Evolutionary conservation across 2,329 filamentous ascomycete genomes (phyloP), one percentile per base, ranked within the genome.

Genomic region (Neofusicoccum parvum): DNA sequence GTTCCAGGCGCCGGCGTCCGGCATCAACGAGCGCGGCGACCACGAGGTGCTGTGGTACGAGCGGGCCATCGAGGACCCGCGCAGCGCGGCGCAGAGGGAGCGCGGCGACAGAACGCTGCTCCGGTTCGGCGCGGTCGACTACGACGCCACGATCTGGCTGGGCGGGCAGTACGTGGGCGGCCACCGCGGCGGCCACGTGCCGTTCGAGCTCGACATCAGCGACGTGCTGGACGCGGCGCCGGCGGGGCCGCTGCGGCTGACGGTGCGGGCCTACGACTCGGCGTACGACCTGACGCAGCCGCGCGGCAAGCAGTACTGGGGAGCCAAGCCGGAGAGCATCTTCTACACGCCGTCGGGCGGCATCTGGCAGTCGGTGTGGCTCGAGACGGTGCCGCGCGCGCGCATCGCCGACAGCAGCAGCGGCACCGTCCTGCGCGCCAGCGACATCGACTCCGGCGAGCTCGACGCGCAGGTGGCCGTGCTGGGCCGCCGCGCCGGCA

Each of bases 1-100:
- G 1, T 90, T 89, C 70, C 88, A 90, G 72, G 83, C 84, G 5
- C 83, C 84, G 0, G 87, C 87, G 0, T 90, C 87, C 0, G 87
- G 87, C 1, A 85, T 90, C 68, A 81, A 85, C 67, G 83, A 88
- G 39, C 83, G 83, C 63, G 85, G 83, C 58, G 86, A 87, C 2
- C 88, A 90, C 71, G 87, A 90, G 73, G 85, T 90, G 3, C 73
- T 90, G 9, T 90, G 88, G 88, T 90, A 90, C 70, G 85, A 89
- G 74, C 81, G 79, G 6, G 68, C 62, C 17, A 78, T 89, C 60
- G 69, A 70, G 0, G 86, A 88, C 68, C 76, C 84, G 58, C 82
- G 86, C 45, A 77, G 73, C 0, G 67, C 75, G 2, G 72, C 76
- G 5, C 80, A 86, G 67, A 79, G 78, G 50, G 71, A 73, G 1